phyloP scores from a whole-genome alignment of 2,329 filamentous ascomycete species.

The Calonectria leucothoes region DNA sequence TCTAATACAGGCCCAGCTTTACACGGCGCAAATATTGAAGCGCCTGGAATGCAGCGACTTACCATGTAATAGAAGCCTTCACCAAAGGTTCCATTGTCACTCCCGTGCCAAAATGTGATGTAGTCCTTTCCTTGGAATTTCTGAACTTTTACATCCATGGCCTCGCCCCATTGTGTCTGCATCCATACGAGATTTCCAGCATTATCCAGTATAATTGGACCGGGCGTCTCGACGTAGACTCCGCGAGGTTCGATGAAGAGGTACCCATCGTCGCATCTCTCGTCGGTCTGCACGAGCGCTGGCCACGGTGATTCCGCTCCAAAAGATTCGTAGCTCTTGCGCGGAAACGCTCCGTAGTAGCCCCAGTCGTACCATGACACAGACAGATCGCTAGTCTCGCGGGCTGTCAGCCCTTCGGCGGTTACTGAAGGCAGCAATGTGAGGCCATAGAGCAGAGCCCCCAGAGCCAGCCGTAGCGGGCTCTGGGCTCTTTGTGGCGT shows the following conservation, averaged over 20 bases:
- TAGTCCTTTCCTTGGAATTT: constrained; percentile 28
- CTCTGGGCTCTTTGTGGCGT: neutral
- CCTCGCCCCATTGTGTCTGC: constrained; percentile 43
- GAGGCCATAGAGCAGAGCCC: neutral
- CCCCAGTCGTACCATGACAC: constrained; percentile 37
- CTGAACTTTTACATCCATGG: constrained; percentile 40
- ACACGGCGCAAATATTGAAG: neutral
- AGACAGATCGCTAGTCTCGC: neutral
- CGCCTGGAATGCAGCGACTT: constrained; percentile 12
- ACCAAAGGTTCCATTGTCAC: constrained; percentile 59
- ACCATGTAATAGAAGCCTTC: constrained; percentile 60
- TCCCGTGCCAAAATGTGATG: constrained; percentile 49
- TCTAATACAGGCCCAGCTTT: too few species aligned
- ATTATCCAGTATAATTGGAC: constrained; percentile 57
- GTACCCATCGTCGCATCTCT: constrained; percentile 51
- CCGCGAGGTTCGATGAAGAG: constrained; percentile 53
- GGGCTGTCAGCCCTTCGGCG: neutral
- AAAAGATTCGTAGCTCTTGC: constrained; percentile 34
- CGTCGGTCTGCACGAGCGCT: constrained; percentile 42
- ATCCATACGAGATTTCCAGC: constrained; percentile 60
- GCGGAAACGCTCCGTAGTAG: constrained; percentile 35
- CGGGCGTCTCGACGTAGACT: constrained; percentile 48
- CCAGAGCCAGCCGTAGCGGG: constrained; percentile 13
- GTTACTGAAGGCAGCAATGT: neutral
- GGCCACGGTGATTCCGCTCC: constrained; percentile 45